A percentile compares a stretch with the other conserved stretches of the same genome.
Conservation (phyloP, 805 yeast genomes). For the Saccharomyces eubayanus region DNA sequence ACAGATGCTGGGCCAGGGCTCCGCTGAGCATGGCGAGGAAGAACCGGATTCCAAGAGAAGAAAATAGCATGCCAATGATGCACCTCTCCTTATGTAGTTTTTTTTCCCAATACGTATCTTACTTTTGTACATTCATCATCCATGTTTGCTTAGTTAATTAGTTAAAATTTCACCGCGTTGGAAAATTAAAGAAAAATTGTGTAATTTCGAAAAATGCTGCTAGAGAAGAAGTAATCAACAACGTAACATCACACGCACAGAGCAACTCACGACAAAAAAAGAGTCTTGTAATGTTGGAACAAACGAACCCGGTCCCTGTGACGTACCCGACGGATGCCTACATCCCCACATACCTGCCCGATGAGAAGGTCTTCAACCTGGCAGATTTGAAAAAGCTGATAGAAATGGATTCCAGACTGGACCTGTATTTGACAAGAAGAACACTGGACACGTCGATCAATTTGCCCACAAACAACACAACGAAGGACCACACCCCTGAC, state of each 20-base stretch:
- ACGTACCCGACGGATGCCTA: slow-evolving; percentile 46
- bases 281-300: slow-evolving; percentile 3
- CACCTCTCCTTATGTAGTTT: neutral
- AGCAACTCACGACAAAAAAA: neutral
- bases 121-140: neutral
- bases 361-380: slow-evolving; percentile 52
- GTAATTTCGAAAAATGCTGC: no score
- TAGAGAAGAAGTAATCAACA: neutral
- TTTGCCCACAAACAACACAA: slow-evolving; percentile 35
- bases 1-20: slow-evolving; percentile 31
- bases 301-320: slow-evolving; percentile 25
- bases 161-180: neutral
- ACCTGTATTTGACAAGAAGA: slow-evolving; percentile 73
- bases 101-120: neutral
- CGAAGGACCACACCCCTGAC: slow-evolving; percentile 32
- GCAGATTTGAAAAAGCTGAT: slow-evolving; percentile 58
- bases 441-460: slow-evolving; percentile 58
- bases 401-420: slow-evolving; percentile 74
- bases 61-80: no score
- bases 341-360: slow-evolving; percentile 39
- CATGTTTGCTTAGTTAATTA: neutral
- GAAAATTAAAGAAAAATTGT: neutral
- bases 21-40: slow-evolving; percentile 13
- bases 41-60: slow-evolving; percentile 33
- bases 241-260: neutral